Evolutionary conservation across 345 rosid species (phyloP).

Genomic region (Barbarea vulgaris): DNA sequence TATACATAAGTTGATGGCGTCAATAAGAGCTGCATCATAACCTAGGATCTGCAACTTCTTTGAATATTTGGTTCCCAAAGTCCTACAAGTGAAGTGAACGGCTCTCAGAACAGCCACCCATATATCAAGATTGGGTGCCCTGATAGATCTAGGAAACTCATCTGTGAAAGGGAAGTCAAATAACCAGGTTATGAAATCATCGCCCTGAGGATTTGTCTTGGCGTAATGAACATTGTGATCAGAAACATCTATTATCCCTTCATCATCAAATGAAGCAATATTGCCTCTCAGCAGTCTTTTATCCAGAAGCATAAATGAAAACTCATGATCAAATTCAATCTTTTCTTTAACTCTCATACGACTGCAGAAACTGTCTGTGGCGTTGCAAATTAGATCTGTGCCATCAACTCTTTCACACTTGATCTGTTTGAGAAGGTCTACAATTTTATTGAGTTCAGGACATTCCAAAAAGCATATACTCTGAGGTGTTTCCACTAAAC

Average conservation of each 20-base stretch:
- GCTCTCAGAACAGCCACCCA: constrained; percentile 29
- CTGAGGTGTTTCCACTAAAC: constrained; percentile 29
- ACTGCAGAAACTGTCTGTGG: constrained; percentile 18
- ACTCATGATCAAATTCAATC: constrained; percentile 20
- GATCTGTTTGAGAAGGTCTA: neutral
- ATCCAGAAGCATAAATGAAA: constrained; percentile 31
- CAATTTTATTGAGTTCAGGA: constrained; percentile 15
- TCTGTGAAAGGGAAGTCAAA: neutral
- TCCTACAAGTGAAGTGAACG: constrained; percentile 13
- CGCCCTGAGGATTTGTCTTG: constrained; percentile 30
- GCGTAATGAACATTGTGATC: constrained; percentile 19
- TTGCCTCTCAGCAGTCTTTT: constrained; percentile 22
- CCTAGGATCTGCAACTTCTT: neutral
- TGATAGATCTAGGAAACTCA: constrained; percentile 20
- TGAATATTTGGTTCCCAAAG: constrained; percentile 1
- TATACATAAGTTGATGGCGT: neutral
- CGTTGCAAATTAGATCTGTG: constrained; percentile 21
- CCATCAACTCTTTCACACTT: constrained; percentile 25
- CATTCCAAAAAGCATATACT: constrained; percentile 21
- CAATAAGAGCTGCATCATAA: neutral
- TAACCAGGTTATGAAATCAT: constrained; percentile 27
- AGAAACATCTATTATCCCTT: constrained; percentile 12
- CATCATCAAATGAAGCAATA: constrained; percentile 31
- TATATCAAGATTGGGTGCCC: constrained; percentile 19
- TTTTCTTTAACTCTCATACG: constrained; percentile 29